phyloP scores from a whole-genome alignment of 2,329 filamentous ascomycete genomes.

The Colletotrichum karsti region DNA sequence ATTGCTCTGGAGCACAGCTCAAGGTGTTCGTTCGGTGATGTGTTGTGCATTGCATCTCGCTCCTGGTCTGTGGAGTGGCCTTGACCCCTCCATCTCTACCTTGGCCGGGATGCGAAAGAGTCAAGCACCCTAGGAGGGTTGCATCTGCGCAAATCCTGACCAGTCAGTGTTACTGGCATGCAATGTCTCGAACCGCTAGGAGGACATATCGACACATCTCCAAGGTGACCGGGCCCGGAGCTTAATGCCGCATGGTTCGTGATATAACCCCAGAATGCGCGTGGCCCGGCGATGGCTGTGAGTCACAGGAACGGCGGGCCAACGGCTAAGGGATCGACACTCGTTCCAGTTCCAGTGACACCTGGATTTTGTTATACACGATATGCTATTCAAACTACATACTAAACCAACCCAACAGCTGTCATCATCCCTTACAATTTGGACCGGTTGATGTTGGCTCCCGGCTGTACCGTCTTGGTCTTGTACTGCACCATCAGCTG shows the following conservation, averaged over 20 bases:
- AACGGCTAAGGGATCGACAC: neutral
- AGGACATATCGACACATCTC: constrained; percentile 25
- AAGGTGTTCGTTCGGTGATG: neutral
- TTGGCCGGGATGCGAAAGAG: neutral
- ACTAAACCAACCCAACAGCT: neutral
- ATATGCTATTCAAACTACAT: neutral
- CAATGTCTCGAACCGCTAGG: neutral
- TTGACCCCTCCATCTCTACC: neutral
- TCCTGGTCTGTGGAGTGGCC: constrained; percentile 15
- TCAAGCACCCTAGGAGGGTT: neutral
- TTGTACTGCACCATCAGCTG: constrained; percentile 71
- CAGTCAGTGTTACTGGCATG: constrained; percentile 18
- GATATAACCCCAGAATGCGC: neutral
- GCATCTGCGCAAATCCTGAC: neutral
- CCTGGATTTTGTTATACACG: constrained; percentile 7
- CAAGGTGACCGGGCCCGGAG: constrained; percentile 18
- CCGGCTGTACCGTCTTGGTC: constrained; percentile 55
- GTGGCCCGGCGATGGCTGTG: constrained; percentile 15
- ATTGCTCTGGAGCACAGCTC: neutral
- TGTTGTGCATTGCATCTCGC: constrained; percentile 11
- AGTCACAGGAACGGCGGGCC: constrained; percentile 27
- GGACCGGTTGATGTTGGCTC: constrained; percentile 57
- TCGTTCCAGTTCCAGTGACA: neutral
- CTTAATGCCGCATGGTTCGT: constrained; percentile 16
- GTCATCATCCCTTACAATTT: constrained; percentile 49